A percentile compares a stretch with the other conserved stretches of the same genome.
These are phyloP conservation scores for Fusarium sp. DNA, from an alignment of 2,329 filamentous ascomycete species.

Conservation along the genomic window DNA sequence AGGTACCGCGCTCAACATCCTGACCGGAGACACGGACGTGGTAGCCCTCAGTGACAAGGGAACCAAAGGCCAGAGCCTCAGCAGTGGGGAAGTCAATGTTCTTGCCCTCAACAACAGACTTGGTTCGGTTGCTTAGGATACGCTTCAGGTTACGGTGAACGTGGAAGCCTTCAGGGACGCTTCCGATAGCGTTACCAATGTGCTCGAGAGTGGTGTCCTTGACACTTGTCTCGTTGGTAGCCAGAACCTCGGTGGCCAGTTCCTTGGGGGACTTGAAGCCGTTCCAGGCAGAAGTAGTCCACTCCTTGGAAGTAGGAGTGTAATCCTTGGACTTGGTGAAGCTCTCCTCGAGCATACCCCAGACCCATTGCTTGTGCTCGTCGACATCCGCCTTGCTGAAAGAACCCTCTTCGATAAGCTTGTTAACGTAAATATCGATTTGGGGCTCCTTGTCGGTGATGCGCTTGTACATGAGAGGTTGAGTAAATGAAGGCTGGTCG, in stretches of 20 bases:
- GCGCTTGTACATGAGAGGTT: conserved; percentile 99
- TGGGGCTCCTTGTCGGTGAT: conserved; percentile 87
- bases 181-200: conserved; percentile 85
- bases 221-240: conserved; percentile 89
- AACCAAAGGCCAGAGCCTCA: conserved; percentile 94
- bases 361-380: conserved; percentile 99
- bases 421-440: conserved; percentile 91
- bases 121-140: conserved; percentile 89
- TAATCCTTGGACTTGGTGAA: conserved; percentile 98
- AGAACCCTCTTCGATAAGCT: conserved; percentile 90
- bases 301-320: conserved; percentile 95
- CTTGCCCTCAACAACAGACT: conserved; percentile 91
- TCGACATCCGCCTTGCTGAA: conserved; percentile 98
- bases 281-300: conserved; percentile 99
- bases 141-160: conserved; percentile 97
- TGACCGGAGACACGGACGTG: conserved; percentile 98
- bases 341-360: conserved; percentile 98
- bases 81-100: conserved; percentile 98
- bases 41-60: conserved; percentile 91
- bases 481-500: conserved; percentile 99
- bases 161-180: conserved; percentile 85
- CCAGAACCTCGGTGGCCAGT: conserved; percentile 91
- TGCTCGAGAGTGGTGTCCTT: conserved; percentile 79
- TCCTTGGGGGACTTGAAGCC: conserved; percentile 99
- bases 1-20: conserved; percentile 99